phyloP scores from a whole-genome alignment of 164 flowering plant genomes.

The Magnolia officinalis region DNA sequence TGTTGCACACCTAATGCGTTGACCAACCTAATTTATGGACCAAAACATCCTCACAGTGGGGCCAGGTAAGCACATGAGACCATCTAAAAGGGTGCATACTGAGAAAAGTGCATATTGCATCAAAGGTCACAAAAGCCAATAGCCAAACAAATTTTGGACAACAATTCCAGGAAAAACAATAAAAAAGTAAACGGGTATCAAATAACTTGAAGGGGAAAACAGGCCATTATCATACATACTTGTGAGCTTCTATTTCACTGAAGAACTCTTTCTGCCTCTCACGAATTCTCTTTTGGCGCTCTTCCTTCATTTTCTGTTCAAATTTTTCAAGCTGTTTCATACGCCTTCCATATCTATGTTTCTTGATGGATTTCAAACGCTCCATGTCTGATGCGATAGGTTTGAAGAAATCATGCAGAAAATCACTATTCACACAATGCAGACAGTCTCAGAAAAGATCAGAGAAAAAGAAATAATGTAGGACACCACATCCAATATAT shows the following conservation, averaged over 20 bases:
- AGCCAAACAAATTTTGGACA: no score
- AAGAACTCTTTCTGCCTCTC: conserved; percentile 99
- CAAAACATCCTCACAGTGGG: no score
- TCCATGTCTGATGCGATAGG: conserved; percentile 76
- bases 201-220: background rate
- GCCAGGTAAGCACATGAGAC: no score
- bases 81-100: no score
- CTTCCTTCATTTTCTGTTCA: conserved; percentile 98
- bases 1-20: no score
- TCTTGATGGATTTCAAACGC: conserved; percentile 75
- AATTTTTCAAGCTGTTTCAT: conserved; percentile 79
- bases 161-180: background rate
- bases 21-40: no score
- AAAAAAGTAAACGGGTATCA: background rate
- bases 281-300: conserved; percentile 87
- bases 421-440: conserved; percentile 55
- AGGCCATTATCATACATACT: conserved; percentile 44
- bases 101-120: no score
- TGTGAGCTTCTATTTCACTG: conserved; percentile 86
- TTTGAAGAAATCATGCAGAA: conserved; percentile 83
- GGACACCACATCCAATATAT: no score
- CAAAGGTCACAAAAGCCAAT: no score
- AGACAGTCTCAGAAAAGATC: conserved; percentile 9
- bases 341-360: conserved; percentile 88
- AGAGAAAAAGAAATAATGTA: background rate